phyloP scores from a whole-genome alignment of 1,284 basidiomycete genomes.

The Microbotryum silenes-acaulis region DNA sequence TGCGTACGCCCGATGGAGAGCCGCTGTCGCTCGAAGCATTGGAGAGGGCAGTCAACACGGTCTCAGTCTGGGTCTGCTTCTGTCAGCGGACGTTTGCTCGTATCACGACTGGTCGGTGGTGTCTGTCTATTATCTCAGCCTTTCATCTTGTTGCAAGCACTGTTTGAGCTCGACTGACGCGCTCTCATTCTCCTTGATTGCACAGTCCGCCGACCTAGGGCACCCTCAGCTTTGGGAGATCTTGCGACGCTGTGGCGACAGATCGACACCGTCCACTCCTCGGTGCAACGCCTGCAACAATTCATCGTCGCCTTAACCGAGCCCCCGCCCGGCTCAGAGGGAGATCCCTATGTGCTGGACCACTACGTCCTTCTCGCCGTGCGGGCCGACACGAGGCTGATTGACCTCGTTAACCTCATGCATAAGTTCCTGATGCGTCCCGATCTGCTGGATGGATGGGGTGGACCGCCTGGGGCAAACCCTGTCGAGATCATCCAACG shows the following conservation, averaged over 20 bases:
- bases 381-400: conserved; percentile 18
- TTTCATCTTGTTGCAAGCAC: background rate
- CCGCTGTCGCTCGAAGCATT: too few relatives aligned
- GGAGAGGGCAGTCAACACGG: background rate
- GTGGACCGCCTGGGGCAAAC: background rate
- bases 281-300: conserved; percentile 26
- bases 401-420: conserved; percentile 16
- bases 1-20: too few relatives aligned
- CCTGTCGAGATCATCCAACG: conserved; percentile 13
- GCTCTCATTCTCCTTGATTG: background rate
- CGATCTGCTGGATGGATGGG: background rate
- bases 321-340: background rate
- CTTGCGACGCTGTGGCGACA: conserved; percentile 20
- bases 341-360: conserved; percentile 16
- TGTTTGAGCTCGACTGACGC: background rate
- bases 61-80: conserved; percentile 12
- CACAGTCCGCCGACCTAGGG: conserved; percentile 11
- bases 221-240: conserved; percentile 7
- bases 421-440: conserved; percentile 7
- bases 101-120: conserved; percentile 11
- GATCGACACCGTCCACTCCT: conserved; percentile 19
- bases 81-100: conserved; percentile 18
- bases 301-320: conserved; percentile 14
- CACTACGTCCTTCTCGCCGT: conserved; percentile 26
- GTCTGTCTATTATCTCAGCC: background rate